Evolutionary conservation across 257 asterid species (phyloP).

Genomic region (Solanum dulcamara): DNA sequence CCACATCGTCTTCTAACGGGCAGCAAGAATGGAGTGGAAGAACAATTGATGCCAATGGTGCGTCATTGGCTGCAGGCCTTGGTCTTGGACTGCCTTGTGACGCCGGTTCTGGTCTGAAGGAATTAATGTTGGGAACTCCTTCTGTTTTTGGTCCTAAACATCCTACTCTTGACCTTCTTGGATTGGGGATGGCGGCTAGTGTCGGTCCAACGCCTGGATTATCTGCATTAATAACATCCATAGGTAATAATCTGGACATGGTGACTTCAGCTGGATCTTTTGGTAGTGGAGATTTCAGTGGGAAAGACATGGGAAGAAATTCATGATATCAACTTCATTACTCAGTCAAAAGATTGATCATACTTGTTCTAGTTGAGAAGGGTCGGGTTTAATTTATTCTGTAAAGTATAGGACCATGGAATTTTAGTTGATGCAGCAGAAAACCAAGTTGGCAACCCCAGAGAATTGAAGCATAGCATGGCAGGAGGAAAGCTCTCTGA

Average conservation of each 20-base stretch:
- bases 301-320: slow-evolving; percentile 37
- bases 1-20: slow-evolving; percentile 23
- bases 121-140: slow-evolving; percentile 76
- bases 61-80: slow-evolving; percentile 37
- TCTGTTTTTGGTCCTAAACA: slow-evolving; percentile 71
- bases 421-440: not conserved
- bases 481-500: not conserved
- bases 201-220: slow-evolving; percentile 49
- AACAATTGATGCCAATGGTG: slow-evolving; percentile 26
- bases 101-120: slow-evolving; percentile 59
- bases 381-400: not conserved
- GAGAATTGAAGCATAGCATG: not conserved
- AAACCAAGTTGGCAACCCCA: not conserved
- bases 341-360: not conserved
- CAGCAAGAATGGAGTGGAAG: slow-evolving; percentile 36
- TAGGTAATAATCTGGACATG: slow-evolving; percentile 41
- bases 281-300: slow-evolving; percentile 33
- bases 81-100: slow-evolving; percentile 62
- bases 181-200: slow-evolving; percentile 74
- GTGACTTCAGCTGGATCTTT: slow-evolving; percentile 30
- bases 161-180: slow-evolving; percentile 78
- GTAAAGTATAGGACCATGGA: not conserved
- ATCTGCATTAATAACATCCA: slow-evolving; percentile 63
- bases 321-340: slow-evolving; percentile 7
- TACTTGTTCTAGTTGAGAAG: not conserved